phyloP scores from a whole-genome alignment of 2,329 filamentous ascomycete genomes.

The Thielaviopsis cerberus region DNA sequence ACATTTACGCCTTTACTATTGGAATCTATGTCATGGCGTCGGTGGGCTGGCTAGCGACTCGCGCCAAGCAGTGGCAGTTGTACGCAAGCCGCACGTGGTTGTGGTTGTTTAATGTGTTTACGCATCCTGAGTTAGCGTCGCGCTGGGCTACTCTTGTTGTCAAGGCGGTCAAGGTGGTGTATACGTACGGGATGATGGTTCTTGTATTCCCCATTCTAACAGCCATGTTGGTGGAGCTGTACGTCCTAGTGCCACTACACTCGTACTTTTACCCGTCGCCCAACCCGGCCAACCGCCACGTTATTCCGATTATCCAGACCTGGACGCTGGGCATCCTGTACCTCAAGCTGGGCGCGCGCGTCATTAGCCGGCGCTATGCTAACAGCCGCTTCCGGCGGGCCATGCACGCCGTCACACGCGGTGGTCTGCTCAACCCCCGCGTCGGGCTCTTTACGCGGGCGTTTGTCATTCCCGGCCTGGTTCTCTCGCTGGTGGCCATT shows the following conservation, averaged over 20 bases:
- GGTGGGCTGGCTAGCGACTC: slow-evolving; percentile 40
- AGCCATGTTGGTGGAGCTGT: slow-evolving; percentile 67
- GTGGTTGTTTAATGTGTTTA: background rate
- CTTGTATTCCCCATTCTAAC: slow-evolving; percentile 68
- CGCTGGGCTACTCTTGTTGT: slow-evolving; percentile 16
- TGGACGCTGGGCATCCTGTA: slow-evolving; percentile 91
- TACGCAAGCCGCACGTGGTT: background rate
- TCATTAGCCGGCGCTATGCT: slow-evolving; percentile 1
- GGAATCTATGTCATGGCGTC: slow-evolving; percentile 68
- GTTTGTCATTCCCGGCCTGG: slow-evolving; percentile 58
- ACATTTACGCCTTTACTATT: slow-evolving; percentile 88
- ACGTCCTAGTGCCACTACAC: slow-evolving; percentile 70
- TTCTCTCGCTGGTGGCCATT: slow-evolving; percentile 45
- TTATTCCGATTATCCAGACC: slow-evolving; percentile 72
- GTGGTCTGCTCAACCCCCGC: slow-evolving; percentile 65
- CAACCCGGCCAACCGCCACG: slow-evolving; percentile 29
- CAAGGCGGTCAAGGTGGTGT: slow-evolving; percentile 35
- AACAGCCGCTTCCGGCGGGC: slow-evolving; percentile 52
- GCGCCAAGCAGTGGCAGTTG: slow-evolving; percentile 18
- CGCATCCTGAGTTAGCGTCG: slow-evolving; percentile 14
- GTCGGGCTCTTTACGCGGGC: slow-evolving; percentile 62
- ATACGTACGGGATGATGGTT: slow-evolving; percentile 57
- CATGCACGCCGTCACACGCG: slow-evolving; percentile 52
- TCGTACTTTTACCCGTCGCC: slow-evolving; percentile 44
- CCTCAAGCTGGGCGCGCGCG: slow-evolving; percentile 55